Base-by-base conservation (phyloP, 2,329 filamentous ascomycete species). In the Epichloe amarillans region DNA sequence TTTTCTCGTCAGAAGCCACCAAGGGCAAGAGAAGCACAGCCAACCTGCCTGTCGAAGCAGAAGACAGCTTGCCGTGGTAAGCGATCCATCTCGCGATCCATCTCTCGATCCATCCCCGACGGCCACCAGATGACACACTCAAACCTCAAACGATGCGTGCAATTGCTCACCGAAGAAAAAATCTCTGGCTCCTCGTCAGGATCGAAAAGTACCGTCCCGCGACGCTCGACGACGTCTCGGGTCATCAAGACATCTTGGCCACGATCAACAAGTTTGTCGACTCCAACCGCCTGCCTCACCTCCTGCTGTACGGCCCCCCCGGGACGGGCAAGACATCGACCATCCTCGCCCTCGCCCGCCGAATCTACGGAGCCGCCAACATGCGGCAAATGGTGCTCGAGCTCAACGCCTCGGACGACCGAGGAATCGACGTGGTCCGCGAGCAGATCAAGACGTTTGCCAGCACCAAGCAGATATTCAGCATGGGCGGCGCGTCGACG, bases 361-460 rank as follows among this genome's bases (percentile, higher is more conserved):
- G 87, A 53, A 97, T 98, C 68, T 98, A 98, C 64, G 93, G 93
- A 49, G 71, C 75, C 52, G 84, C 87, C 56, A 96, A 97, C 67
- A 85, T 96, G 83, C 84, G 91, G 17, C 93, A 98, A 69, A 97
- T 98, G 89, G 93, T 98, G 17, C 79, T 98, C 36, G 93, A 98
- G 69, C 80, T 98, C 57, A 98, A 98, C 66, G 93, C 93, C 40
- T 95, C 89, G 46, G 93, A 98, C 64, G 93, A 98, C 67, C 80
- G 93, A 68, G 93, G 93, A 62, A 98, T 98, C 66, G 93, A 98
- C 58, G 93, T 98, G 2, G 93, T 98, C 51, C 81, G 90, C 57
- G 93, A 98, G 71, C 93, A 98, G 69, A 98, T 98, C 79, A 98
- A 97, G 76, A 98, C 93, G 0, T 98, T 98, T 70, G 91, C 88